Evolutionary conservation across 345 rosid species (phyloP).

Genomic region (Lumnitzera racemosa): DNA sequence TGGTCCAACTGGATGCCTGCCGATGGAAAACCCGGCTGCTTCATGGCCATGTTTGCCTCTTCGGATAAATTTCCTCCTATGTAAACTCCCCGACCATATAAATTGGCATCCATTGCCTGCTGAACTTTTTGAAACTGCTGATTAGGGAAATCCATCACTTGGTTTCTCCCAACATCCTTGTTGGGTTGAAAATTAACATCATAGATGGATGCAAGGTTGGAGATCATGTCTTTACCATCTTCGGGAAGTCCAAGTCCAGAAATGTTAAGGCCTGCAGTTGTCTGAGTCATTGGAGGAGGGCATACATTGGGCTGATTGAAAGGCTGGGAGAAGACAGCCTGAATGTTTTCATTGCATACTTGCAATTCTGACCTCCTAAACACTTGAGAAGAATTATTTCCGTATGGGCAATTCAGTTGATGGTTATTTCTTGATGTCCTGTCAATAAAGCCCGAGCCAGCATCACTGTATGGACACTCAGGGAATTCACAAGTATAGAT

Average conservation of each 20-base stretch:
- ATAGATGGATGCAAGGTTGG: constrained; percentile 44
- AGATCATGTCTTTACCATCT: constrained; percentile 44
- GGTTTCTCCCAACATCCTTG: constrained; percentile 14
- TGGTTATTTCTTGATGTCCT: constrained; percentile 65
- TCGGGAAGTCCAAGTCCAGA: constrained; percentile 45
- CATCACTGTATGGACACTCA: constrained; percentile 50
- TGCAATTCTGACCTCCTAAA: constrained; percentile 32
- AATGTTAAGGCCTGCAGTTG: constrained; percentile 17
- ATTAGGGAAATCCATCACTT: constrained; percentile 6
- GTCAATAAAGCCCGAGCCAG: constrained; percentile 41
- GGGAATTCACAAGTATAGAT: constrained; percentile 44
- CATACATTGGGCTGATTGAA: constrained; percentile 26
- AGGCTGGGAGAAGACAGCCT: constrained; percentile 17
- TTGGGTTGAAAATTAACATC: constrained; percentile 33
- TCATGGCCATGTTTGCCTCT: constrained; percentile 17
- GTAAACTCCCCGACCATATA: constrained; percentile 20
- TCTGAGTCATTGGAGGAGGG: constrained; percentile 8
- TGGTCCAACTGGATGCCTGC: constrained; percentile 23
- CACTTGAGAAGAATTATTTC: constrained; percentile 21
- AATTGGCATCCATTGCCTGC: constrained; percentile 20
- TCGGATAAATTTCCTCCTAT: constrained; percentile 20
- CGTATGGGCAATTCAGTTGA: constrained; percentile 46
- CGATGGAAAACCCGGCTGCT: constrained; percentile 16
- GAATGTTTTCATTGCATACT: constrained; percentile 16
- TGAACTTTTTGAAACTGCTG: constrained; percentile 23